These are phyloP conservation scores for Wallacemonas sp. DNA, from an alignment of 208 protist species.

Conservation along the genomic window DNA sequence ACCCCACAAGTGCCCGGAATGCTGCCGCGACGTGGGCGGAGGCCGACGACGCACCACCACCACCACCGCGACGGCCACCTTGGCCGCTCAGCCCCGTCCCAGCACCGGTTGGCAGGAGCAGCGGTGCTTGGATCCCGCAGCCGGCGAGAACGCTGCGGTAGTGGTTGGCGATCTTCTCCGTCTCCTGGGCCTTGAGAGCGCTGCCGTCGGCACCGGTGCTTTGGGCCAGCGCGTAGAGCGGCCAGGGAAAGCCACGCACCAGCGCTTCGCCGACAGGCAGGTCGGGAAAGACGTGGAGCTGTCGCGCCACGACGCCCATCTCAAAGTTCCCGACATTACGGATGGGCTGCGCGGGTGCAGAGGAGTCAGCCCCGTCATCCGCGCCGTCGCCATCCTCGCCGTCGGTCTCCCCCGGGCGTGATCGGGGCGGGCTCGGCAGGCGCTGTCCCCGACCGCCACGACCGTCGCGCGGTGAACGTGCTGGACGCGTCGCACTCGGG, in stretches of 20 bases:
- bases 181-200: slow-evolving; percentile 25
- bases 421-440: too few relatives aligned
- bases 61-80: too few relatives aligned
- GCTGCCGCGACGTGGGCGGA: not conserved
- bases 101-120: not conserved
- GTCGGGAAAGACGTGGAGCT: slow-evolving; percentile 59
- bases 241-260: slow-evolving; percentile 59
- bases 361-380: not conserved
- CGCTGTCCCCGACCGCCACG: too few relatives aligned
- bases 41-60: not conserved
- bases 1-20: slow-evolving; percentile 10
- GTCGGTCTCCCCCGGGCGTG: not conserved
- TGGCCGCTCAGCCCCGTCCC: not conserved
- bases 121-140: slow-evolving; percentile 28
- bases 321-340: slow-evolving; percentile 63
- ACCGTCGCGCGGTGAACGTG: too few relatives aligned
- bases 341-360: slow-evolving; percentile 22
- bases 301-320: slow-evolving; percentile 37
- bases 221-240: slow-evolving; percentile 37
- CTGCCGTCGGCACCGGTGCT: not conserved
- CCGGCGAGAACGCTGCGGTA: slow-evolving; percentile 28
- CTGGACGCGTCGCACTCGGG: not conserved
- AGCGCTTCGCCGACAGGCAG: slow-evolving; percentile 55
- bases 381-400: not conserved
- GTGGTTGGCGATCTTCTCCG: slow-evolving; percentile 13